Evolutionary conservation across 805 yeast genomes (phyloP).

Genomic region (Starmerella etchellsii): DNA sequence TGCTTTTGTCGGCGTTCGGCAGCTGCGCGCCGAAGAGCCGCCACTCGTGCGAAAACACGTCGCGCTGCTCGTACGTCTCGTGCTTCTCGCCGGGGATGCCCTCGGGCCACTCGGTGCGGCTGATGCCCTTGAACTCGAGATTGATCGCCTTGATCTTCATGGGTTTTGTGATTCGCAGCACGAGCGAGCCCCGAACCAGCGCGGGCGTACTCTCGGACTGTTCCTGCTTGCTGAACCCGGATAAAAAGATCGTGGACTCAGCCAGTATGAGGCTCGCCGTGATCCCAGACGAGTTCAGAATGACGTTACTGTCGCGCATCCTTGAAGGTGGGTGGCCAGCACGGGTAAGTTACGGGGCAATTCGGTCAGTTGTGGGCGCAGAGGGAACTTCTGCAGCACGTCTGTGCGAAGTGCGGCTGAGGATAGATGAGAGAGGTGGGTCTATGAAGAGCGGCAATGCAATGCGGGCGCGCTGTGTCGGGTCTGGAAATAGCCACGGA

Average conservation of each 20-base stretch:
- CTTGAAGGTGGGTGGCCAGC: too few species aligned
- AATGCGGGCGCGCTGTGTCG: too few species aligned
- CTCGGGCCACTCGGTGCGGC: slow-evolving; percentile 92
- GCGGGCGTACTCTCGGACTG: slow-evolving; percentile 59
- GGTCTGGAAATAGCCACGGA: too few species aligned
- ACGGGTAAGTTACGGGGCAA: too few species aligned
- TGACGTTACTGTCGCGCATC: slow-evolving; percentile 9
- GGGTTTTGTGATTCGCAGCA: slow-evolving; percentile 56
- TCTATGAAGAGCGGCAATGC: too few species aligned
- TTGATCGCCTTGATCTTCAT: slow-evolving; percentile 53
- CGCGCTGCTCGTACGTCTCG: slow-evolving; percentile 51
- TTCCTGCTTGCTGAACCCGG: slow-evolving; percentile 64
- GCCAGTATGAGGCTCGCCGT: slow-evolving; percentile 36
- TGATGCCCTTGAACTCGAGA: slow-evolving; percentile 50
- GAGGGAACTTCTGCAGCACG: too few species aligned
- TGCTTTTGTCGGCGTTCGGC: slow-evolving; percentile 28
- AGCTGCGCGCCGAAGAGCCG: slow-evolving; percentile 49
- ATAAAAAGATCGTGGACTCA: slow-evolving; percentile 66
- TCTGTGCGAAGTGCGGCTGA: too few species aligned
- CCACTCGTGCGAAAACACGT: slow-evolving; percentile 74
- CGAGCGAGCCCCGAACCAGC: slow-evolving; percentile 65
- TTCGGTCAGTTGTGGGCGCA: too few species aligned
- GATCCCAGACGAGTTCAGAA: slow-evolving; percentile 18
- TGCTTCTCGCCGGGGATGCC: slow-evolving; percentile 86
- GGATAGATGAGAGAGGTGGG: too few species aligned